Evolutionary conservation across 805 yeast species (phyloP), one percentile per base, ranked within the genome.

Genomic region (Aciculoconidium aculeatum): DNA sequence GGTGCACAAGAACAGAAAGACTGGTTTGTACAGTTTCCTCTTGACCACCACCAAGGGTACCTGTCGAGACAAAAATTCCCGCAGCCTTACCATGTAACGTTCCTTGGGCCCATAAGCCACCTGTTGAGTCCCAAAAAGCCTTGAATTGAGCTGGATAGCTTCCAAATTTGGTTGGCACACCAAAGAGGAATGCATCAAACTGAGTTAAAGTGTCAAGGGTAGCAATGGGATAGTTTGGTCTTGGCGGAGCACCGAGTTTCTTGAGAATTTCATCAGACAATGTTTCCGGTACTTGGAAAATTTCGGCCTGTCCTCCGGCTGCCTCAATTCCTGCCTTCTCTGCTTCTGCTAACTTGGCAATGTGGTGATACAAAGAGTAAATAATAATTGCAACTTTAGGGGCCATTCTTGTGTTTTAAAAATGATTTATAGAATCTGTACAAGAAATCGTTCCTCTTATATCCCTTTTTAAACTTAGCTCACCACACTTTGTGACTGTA

Each of bases 81-180:
- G 75, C 85, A 37, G 75, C 75, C 61, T 84, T 84, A 44, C 87
- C 88, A 52, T 70, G 63, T 39, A 82, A 64, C 16, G 76, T 73
- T 49, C 92, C 90, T 11, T 51, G 30, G 27, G 80, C 85, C 94
- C 95, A 85, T 44, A 80, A 64, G 19, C 77, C 77, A 51, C 92
- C 92, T 23, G 88, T 78, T 33, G 75, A 56, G 49, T 81, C 94
- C 73, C 82, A 73, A 67, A 80, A 84, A 11, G 81, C 64, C 56
- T 70, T 72, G 70, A 79, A 71, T 58, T 85, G 94, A 27, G 85
- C 80, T 32, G 94, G 90, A 58, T 69, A 59, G 54, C 68, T 73
- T 58, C 95, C 96, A 53, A 62, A 86, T 61, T 95, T 76, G 32
- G 95, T 81, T 47, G 95, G 94, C 44, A 82, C 55, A 51, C 95